Evolutionary conservation across 805 yeast species (phyloP), one percentile per base, ranked within the genome.

Genomic region (Tetrapisispora taiwanensis): DNA sequence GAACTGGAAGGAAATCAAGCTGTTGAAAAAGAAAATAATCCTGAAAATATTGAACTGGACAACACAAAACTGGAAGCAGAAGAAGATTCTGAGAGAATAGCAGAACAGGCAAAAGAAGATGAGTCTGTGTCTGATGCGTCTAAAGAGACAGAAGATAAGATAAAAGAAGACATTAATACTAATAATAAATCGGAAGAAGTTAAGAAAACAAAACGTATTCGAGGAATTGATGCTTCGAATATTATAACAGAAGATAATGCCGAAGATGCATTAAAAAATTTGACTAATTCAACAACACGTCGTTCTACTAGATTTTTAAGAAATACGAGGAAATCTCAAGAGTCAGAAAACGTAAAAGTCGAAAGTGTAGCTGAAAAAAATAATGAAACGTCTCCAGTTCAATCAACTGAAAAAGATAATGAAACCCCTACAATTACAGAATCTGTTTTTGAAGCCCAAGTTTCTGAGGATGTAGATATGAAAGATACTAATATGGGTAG

Each of bases 171-270:
- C 12, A 12, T 12, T 4, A 10, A 6, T 4, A 33, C 6, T 7
- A 24, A 37, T n/a, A 26, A n/a, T 6, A 8, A 26, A 17, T 6
- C 17, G 7, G 40, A 26, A 37, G 30, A 15, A 27, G 15, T 12
- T 15, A 37, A 27, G 26, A 37, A 17, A n/a, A 3, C 22, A 26
- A 37, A 37, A 9, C 22, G 26, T 26, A 69, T 85, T 51, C 71
- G 73, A 32, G 95, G 83, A 63, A 84, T 88, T 52, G 95, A 85
- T 58, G 71, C 82, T 35, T 69, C 87, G 34, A 89, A 88, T 65
- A 87, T 88, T 60, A 86, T 87, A 52, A 73, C 82, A 18, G 66
- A 95, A 6, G 75, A 96, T 51, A 94, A 95, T 13, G 82, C 79
- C 57, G 82, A 80, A 19, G 81, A 88, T 53, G 95, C 87, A 65